These are phyloP conservation scores for Naganishia cerealis DNA, from an alignment of 1,284 basidiomycete species.

Conservation along the genomic window DNA sequence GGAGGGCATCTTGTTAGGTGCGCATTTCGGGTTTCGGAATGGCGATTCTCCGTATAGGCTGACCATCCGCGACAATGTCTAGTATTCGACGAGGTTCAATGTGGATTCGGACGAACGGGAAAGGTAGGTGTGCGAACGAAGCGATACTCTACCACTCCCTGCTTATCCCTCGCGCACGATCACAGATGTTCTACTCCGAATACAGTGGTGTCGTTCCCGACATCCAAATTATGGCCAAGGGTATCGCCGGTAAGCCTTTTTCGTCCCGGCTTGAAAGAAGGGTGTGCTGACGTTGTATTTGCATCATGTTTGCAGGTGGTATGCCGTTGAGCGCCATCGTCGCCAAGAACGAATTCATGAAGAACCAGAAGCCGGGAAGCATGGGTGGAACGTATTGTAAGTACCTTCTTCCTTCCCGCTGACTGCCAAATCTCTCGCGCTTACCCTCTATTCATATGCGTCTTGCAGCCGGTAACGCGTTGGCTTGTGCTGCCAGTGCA, in stretches of 20 bases:
- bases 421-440: background rate
- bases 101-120: constrained; percentile 87
- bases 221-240: constrained; percentile 83
- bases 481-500: constrained; percentile 80
- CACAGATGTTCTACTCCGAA: constrained; percentile 69
- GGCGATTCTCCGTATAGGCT: constrained; percentile 49
- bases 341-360: constrained; percentile 76
- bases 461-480: constrained; percentile 72
- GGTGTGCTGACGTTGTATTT: constrained; percentile 34
- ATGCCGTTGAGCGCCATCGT: constrained; percentile 88
- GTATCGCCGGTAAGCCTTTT: constrained; percentile 56
- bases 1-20: constrained; percentile 77
- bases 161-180: background rate
- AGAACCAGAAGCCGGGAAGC: constrained; percentile 73
- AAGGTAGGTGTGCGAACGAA: constrained; percentile 45
- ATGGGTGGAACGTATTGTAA: constrained; percentile 58
- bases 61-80: constrained; percentile 42
- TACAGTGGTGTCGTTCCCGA: constrained; percentile 80
- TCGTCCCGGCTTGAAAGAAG: constrained; percentile 37
- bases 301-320: constrained; percentile 38
- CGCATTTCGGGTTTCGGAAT: constrained; percentile 60
- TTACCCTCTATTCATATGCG: background rate
- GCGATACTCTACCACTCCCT: background rate
- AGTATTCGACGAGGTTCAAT: constrained; percentile 83
- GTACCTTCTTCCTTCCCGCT: background rate